phyloP scores from a whole-genome alignment of 2,329 filamentous ascomycete genomes.

The Blastomyces parvus region DNA sequence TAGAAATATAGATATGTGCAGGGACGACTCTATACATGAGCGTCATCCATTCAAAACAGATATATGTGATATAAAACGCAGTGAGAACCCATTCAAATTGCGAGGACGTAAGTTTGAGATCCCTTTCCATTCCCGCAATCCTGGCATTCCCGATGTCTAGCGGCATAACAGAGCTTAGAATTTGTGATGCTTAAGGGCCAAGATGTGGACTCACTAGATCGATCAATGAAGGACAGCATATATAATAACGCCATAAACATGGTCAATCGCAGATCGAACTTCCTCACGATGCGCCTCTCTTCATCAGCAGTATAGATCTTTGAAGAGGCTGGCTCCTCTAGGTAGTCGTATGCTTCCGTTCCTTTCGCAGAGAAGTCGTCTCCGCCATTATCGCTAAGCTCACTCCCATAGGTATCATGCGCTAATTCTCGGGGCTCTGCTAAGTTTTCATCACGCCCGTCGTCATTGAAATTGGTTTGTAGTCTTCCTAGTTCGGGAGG shows the following conservation, averaged over 20 bases:
- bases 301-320: slow-evolving; percentile 51
- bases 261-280: slow-evolving; percentile 69
- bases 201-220: slow-evolving; percentile 55
- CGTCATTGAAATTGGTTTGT: slow-evolving; percentile 27
- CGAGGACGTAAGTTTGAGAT: slow-evolving; percentile 44
- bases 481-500: slow-evolving; percentile 17
- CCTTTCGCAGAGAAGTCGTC: slow-evolving; percentile 10
- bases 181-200: not conserved
- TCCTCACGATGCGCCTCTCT: slow-evolving; percentile 59
- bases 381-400: not conserved
- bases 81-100: slow-evolving; percentile 55
- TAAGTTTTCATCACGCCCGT: slow-evolving; percentile 10
- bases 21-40: slow-evolving; percentile 52
- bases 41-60: slow-evolving; percentile 58
- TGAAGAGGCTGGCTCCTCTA: slow-evolving; percentile 11
- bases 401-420: slow-evolving; percentile 19
- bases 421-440: slow-evolving; percentile 6
- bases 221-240: slow-evolving; percentile 74
- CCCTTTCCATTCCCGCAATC: slow-evolving; percentile 48
- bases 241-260: slow-evolving; percentile 74
- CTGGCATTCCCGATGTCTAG: slow-evolving; percentile 54
- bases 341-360: not conserved
- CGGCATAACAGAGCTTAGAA: not conserved
- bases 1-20: slow-evolving; percentile 51
- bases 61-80: slow-evolving; percentile 56